Evolutionary conservation across 306 rosid species (phyloP).

Genomic region (Glycine soja): DNA sequence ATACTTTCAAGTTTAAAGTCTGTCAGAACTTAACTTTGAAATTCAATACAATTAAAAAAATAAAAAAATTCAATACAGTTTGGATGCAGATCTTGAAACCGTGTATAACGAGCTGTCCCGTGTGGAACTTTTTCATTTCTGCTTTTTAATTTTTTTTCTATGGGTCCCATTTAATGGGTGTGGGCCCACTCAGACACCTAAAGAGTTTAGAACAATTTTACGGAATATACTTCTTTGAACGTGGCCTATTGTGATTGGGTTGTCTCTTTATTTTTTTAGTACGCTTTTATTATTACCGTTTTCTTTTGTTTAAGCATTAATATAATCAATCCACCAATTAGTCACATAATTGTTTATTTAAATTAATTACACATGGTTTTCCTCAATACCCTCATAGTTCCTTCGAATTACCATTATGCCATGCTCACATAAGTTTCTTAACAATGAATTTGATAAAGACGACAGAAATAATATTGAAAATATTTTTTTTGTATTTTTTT

Average conservation of each 20-base stretch:
- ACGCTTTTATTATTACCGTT: not conserved
- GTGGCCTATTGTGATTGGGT: constrained; percentile 1
- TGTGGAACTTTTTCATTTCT: constrained; percentile 2
- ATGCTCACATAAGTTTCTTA: not conserved
- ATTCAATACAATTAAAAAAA: not conserved
- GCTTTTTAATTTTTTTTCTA: not conserved
- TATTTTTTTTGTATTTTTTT: too few relatives aligned
- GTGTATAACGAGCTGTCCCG: constrained; percentile 47
- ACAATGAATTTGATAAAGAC: too few relatives aligned
- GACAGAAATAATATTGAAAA: too few relatives aligned
- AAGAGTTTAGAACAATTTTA: not conserved
- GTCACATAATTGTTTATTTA: not conserved
- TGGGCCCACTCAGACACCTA: constrained; percentile 34
- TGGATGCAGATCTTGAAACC: constrained; percentile 42
- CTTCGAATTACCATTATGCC: constrained; percentile 18
- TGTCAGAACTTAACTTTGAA: not conserved
- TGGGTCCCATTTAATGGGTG: not conserved
- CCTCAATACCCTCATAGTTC: not conserved
- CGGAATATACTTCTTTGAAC: constrained; percentile 9
- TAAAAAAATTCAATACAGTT: not conserved
- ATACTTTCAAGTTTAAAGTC: not conserved
- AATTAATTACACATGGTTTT: not conserved
- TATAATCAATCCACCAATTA: not conserved
- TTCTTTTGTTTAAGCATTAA: not conserved
- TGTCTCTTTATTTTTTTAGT: not conserved